Evolutionary conservation across 257 asterid species (phyloP).

Genomic region (Przewalskia tangutica): DNA sequence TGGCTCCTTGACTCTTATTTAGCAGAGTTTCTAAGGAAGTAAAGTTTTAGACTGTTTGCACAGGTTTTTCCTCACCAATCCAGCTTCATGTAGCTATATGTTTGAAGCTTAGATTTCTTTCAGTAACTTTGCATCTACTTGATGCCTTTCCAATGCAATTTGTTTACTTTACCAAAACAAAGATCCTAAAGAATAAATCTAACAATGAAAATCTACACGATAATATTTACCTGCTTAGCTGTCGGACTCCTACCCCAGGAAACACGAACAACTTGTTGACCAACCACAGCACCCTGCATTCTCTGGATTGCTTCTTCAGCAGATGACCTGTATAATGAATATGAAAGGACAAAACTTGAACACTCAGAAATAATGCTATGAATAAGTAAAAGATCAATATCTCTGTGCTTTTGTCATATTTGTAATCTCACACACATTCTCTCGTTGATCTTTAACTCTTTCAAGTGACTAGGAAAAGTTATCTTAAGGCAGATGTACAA

Average conservation of each 20-base stretch:
- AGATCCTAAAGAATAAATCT: neutral
- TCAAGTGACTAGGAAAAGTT: neutral
- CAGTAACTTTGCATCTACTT: no score
- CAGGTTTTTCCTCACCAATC: no score
- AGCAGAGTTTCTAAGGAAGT: no score
- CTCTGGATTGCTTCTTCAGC: conserved; percentile 95
- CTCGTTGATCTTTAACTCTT: neutral
- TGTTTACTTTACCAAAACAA: no score
- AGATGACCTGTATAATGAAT: conserved; percentile 40
- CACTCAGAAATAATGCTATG: neutral
- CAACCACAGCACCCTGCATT: conserved; percentile 81
- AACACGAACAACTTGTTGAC: conserved; percentile 87
- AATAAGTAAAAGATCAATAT: conserved; percentile 5
- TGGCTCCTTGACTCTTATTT: no score
- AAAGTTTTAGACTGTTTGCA: no score
- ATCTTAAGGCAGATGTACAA: neutral
- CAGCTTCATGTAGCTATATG: no score
- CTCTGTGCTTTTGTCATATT: neutral
- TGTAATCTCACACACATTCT: neutral
- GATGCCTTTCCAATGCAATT: no score
- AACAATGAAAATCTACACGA: neutral
- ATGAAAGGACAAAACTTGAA: conserved; percentile 6
- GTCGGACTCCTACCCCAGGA: conserved; percentile 88
- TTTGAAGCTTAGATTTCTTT: no score
- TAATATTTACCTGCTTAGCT: conserved; percentile 57